These are phyloP conservation scores for Aspergillus baeticus DNA, from an alignment of 495 filamentous ascomycete species.

Conservation along the genomic window DNA sequence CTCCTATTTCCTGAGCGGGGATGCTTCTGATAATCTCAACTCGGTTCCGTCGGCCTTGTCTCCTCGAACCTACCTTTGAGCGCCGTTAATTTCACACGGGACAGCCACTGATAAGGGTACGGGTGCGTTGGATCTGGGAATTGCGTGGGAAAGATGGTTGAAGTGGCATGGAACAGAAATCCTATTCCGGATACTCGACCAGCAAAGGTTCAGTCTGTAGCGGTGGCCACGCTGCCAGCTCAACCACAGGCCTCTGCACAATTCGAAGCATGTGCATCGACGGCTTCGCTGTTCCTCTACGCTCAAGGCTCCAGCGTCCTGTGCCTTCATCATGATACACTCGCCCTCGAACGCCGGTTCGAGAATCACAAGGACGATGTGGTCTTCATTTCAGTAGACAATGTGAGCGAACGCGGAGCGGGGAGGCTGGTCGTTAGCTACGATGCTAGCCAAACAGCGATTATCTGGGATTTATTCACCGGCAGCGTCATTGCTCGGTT, in stretches of 20 bases:
- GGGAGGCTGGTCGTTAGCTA: conserved; percentile 90
- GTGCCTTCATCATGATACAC: conserved; percentile 85
- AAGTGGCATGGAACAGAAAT: conserved; percentile 35
- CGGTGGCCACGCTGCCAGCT: conserved; percentile 40
- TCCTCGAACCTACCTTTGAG: conserved; percentile 1
- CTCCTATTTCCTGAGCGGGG: conserved; percentile 3
- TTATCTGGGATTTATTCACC: conserved; percentile 95
- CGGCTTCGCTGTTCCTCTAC: conserved; percentile 83
- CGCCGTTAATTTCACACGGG: not conserved
- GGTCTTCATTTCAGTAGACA: conserved; percentile 81
- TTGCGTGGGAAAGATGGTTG: conserved; percentile 22
- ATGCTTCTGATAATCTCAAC: conserved; percentile 12
- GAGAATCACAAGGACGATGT: conserved; percentile 77
- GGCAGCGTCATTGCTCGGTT: conserved; percentile 89
- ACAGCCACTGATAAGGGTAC: not conserved
- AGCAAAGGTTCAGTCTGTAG: conserved; percentile 31
- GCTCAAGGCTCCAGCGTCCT: conserved; percentile 75
- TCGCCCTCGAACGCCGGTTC: conserved; percentile 87
- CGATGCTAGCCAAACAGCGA: conserved; percentile 85
- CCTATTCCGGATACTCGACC: conserved; percentile 27
- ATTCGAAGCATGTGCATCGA: conserved; percentile 84
- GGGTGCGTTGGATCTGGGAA: not conserved
- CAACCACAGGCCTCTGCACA: conserved; percentile 46
- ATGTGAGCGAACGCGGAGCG: conserved; percentile 82
- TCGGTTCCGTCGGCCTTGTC: conserved; percentile 6